phyloP scores from a whole-genome alignment of 2,329 filamentous ascomycete genomes.

The Talaromyces sp. region DNA sequence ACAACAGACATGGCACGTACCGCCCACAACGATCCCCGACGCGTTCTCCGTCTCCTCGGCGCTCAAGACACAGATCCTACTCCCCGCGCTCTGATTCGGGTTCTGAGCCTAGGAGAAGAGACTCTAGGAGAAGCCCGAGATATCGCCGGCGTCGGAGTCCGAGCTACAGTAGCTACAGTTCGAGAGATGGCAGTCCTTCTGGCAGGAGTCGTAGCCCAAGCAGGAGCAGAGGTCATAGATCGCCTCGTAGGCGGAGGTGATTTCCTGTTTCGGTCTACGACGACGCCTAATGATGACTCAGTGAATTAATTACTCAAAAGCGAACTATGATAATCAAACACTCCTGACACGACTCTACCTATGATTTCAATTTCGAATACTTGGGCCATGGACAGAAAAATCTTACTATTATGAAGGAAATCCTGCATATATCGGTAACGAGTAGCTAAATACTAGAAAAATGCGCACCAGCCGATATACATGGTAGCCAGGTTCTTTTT shows the following conservation, averaged over 20 bases:
- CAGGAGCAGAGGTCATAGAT: slow-evolving; percentile 11
- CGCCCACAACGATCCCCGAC: slow-evolving; percentile 55
- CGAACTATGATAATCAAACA: background rate
- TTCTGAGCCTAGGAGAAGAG: slow-evolving; percentile 35
- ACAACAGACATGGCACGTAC: slow-evolving; percentile 51
- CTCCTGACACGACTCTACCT: background rate
- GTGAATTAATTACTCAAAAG: background rate
- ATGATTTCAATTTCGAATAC: background rate
- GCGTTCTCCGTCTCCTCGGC: slow-evolving; percentile 36
- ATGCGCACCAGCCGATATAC: slow-evolving; percentile 93
- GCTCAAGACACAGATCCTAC: slow-evolving; percentile 32
- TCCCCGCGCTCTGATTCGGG: slow-evolving; percentile 35
- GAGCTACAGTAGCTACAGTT: slow-evolving; percentile 59
- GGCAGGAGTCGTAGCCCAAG: slow-evolving; percentile 45
- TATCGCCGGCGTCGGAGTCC: slow-evolving; percentile 50
- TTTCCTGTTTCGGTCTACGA: background rate
- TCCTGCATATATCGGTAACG: background rate
- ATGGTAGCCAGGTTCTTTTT: slow-evolving; percentile 76
- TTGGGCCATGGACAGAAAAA: background rate
- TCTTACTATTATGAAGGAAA: background rate
- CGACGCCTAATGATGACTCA: background rate
- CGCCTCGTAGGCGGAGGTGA: slow-evolving; percentile 6
- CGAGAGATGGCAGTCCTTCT: slow-evolving; percentile 53
- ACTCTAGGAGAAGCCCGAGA: slow-evolving; percentile 29
- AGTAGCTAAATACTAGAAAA: slow-evolving; percentile 43